phyloP scores from a whole-genome alignment of 2,329 filamentous ascomycete species.

The Didymella glomerata region DNA sequence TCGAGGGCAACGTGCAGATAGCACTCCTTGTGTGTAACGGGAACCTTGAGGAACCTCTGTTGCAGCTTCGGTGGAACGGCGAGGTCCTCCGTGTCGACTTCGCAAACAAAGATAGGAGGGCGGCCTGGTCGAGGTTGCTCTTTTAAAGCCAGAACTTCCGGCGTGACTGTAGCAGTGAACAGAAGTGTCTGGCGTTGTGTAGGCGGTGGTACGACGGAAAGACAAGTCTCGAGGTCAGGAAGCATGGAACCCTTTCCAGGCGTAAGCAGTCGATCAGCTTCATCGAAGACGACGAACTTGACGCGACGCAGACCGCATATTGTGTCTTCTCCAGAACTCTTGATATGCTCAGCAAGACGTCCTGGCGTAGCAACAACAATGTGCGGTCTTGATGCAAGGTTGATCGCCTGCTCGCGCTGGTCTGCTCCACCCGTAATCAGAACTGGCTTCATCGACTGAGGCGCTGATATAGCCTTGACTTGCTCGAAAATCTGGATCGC shows the following conservation, averaged over 20 bases:
- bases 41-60: conserved; percentile 87
- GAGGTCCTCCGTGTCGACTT: conserved; percentile 76
- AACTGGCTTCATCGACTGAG: conserved; percentile 84
- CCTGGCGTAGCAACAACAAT: conserved; percentile 92
- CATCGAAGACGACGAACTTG: conserved; percentile 89
- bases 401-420: conserved; percentile 89
- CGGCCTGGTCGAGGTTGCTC: conserved; percentile 77
- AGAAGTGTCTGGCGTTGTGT: conserved; percentile 87
- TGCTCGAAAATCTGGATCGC: conserved; percentile 97
- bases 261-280: conserved; percentile 88
- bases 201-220: conserved; percentile 80
- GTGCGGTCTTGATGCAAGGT: conserved; percentile 82
- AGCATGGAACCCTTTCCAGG: conserved; percentile 85
- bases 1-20: conserved; percentile 90
- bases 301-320: conserved; percentile 80
- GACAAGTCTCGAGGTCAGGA: conserved; percentile 89
- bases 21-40: conserved; percentile 91
- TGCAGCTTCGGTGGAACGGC: conserved; percentile 81
- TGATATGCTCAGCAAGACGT: conserved; percentile 90
- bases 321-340: conserved; percentile 89
- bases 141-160: conserved; percentile 88
- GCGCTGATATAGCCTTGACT: conserved; percentile 88
- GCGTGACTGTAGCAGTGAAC: conserved; percentile 95
- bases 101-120: conserved; percentile 84
- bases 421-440: conserved; percentile 93